Percentiles rank a stretch among this genome's conserved stretches.
Conservation (phyloP, 2,329 filamentous ascomycete genomes). For the Fusarium torulosum region DNA sequence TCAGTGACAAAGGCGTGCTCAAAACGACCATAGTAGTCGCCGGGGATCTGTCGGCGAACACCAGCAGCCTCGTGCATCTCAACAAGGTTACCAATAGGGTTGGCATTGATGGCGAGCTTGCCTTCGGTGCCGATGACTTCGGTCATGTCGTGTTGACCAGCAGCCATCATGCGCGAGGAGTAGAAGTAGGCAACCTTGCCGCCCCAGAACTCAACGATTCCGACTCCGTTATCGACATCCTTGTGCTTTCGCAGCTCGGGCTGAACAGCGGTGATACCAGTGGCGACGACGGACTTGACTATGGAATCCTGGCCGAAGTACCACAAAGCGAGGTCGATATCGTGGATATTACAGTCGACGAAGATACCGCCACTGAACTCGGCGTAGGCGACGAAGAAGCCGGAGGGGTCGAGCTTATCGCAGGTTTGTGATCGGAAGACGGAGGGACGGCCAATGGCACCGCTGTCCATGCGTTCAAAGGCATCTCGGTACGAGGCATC, state of each 20-base stretch:
- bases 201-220: conserved; percentile 74
- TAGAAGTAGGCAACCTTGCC: conserved; percentile 76
- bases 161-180: conserved; percentile 75
- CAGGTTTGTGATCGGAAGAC: conserved; percentile 76
- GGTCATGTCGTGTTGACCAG: conserved; percentile 75
- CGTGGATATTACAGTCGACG: conserved; percentile 78
- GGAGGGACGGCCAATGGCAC: conserved; percentile 70
- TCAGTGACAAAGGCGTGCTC: conserved; percentile 73
- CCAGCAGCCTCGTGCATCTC: conserved; percentile 64
- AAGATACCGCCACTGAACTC: conserved; percentile 76
- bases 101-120: conserved; percentile 71
- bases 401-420: conserved; percentile 74
- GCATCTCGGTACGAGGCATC: conserved; percentile 75
- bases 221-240: conserved; percentile 55
- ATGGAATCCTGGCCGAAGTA: conserved; percentile 52
- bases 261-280: conserved; percentile 51
- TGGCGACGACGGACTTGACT: conserved; percentile 50
- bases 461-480: conserved; percentile 62
- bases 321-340: conserved; percentile 63
- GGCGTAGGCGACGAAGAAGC: conserved; percentile 77
- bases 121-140: conserved; percentile 76
- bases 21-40: conserved; percentile 73
- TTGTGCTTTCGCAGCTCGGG: conserved; percentile 51
- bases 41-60: conserved; percentile 69
- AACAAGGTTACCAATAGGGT: conserved; percentile 67